These are phyloP conservation scores for Bipolaris bicolor DNA, from an alignment of 2,329 filamentous ascomycete genomes.

Conservation along the genomic window DNA sequence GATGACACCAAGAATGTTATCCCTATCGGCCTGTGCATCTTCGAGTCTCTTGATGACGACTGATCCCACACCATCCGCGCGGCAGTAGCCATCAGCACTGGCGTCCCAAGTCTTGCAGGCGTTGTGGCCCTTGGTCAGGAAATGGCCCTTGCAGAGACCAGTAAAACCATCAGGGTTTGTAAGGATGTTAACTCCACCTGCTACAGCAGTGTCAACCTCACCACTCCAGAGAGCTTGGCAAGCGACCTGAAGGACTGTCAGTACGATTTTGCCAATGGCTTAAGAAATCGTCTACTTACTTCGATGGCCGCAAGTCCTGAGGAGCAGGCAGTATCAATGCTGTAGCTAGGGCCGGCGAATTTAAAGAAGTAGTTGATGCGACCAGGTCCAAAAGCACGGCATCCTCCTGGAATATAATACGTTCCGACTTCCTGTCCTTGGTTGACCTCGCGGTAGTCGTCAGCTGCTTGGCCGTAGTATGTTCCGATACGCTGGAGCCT, in stretches of 20 bases:
- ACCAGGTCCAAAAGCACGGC: constrained; percentile 60
- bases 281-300: not conserved
- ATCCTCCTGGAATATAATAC: constrained; percentile 61
- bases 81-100: constrained; percentile 40
- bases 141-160: constrained; percentile 30
- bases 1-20: constrained; percentile 42
- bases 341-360: constrained; percentile 51
- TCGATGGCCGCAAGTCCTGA: constrained; percentile 40
- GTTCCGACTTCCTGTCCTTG: constrained; percentile 53
- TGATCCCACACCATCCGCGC: constrained; percentile 38
- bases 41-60: constrained; percentile 44
- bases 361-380: constrained; percentile 53
- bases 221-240: constrained; percentile 38
- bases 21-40: constrained; percentile 41
- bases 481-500: constrained; percentile 38
- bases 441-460: constrained; percentile 41
- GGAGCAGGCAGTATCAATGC: constrained; percentile 48
- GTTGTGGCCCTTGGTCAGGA: constrained; percentile 27
- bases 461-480: constrained; percentile 41
- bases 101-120: constrained; percentile 46
- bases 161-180: constrained; percentile 42
- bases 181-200: constrained; percentile 35
- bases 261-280: not conserved
- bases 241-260: constrained; percentile 17
- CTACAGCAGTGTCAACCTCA: constrained; percentile 36